Evolutionary conservation across 2,329 filamentous ascomycete genomes (phyloP), one percentile per base, ranked within the genome.

Genomic region (Venturia oleaginea): DNA sequence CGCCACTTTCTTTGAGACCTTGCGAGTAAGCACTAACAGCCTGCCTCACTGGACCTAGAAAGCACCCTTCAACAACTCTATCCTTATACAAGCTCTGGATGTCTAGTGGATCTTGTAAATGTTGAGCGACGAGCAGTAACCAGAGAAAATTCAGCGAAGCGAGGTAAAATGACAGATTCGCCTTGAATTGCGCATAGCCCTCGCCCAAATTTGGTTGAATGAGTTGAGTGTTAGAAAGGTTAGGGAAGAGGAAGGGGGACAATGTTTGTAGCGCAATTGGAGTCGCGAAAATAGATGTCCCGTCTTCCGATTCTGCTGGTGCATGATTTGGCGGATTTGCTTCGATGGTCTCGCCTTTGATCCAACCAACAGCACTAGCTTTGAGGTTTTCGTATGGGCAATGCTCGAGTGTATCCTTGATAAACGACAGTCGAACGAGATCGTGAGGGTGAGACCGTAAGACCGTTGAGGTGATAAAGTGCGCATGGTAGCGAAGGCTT

Each of bases 121-220:
- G 74, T 15, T 75, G 70, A 0, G 83, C 83, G 1, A 77, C 78
- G 1, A 84, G 73, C 0, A 86, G 74, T 0, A 86, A 72, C 68
- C 83, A 85, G 68, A 85, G 81, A n/a, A 86, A 79, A 67, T 82
- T 86, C 38, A 86, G 75, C 0, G 79, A 77, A 0, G 83, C 79
- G 30, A 85, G 79, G 66, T 83, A 81, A 68, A 83, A 82, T 1
- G 77, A 77, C 42, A 83, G 74, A 24, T 83, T 81, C 43, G 80
- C 78, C 27, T 78, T 76, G 68, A 83, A 80, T 63, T 78, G 79
- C 66, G 76, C 71, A 73, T 76, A 76, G 1, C 69, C 67, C 17
- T 75, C 74, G 38, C 69, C 67, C 10, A 72, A 62, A 13, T 70
- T 69, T 1, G 68, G 67, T 17, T 67, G 6, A 34, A 59, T 13